Percentiles rank a stretch among this genome's conserved stretches.
Evolutionary conservation across 148 eudicot genomes (phyloP).

Genomic region (Vaccinium corymbosum): DNA sequence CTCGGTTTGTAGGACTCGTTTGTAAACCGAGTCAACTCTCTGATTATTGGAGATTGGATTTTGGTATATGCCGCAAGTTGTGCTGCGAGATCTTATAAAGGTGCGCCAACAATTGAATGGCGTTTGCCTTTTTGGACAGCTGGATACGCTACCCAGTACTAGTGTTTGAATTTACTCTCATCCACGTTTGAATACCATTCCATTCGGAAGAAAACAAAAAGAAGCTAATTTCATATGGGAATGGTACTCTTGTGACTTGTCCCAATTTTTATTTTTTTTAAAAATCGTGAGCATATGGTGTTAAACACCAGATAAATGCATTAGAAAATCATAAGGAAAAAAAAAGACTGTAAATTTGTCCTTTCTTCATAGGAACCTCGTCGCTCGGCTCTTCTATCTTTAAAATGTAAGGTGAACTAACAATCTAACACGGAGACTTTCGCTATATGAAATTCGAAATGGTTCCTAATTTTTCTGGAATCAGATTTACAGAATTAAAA

Average conservation of each 20-base stretch:
- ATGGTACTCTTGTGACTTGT: no score
- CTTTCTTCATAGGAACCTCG: not conserved
- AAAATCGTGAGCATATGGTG: not conserved
- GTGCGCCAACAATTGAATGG: not conserved
- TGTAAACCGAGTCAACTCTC: not conserved
- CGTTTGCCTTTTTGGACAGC: slow-evolving; percentile 7
- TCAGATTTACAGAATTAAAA: not conserved
- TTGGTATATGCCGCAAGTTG: not conserved
- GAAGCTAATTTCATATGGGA: no score
- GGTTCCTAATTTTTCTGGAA: not conserved
- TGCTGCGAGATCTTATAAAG: not conserved
- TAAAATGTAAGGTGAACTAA: not conserved
- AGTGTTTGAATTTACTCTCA: not conserved
- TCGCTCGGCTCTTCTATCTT: not conserved
- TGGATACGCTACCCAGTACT: not conserved
- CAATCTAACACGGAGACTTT: not conserved
- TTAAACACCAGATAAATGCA: not conserved
- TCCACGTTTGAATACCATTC: not conserved
- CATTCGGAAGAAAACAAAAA: not conserved
- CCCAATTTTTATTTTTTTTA: no score
- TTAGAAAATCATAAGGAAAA: no score
- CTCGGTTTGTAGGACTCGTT: slow-evolving; percentile 7
- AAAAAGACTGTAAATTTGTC: no score
- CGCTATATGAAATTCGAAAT: not conserved
- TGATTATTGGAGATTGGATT: not conserved